Percentiles rank a stretch among this genome's conserved stretches.
Conservation (phyloP, 495 filamentous ascomycete genomes). For the Podospora australis region DNA sequence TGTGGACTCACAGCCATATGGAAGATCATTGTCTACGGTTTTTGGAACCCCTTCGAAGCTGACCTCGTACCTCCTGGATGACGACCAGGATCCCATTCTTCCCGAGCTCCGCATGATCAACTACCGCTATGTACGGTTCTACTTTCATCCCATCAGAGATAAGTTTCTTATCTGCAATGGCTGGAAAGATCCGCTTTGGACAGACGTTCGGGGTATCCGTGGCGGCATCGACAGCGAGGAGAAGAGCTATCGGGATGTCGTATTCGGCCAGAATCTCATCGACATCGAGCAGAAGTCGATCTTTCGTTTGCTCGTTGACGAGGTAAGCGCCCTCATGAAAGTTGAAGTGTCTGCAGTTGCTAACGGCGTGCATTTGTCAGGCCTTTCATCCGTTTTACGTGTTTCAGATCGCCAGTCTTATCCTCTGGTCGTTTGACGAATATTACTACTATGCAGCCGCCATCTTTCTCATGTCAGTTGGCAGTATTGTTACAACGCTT, state of each 20-base stretch:
- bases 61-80: slow-evolving; percentile 54
- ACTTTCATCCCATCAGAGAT: slow-evolving; percentile 79
- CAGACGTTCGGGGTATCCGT: slow-evolving; percentile 65
- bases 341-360: too few species aligned
- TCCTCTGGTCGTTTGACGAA: slow-evolving; percentile 90
- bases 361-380: slow-evolving; percentile 32
- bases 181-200: slow-evolving; percentile 94
- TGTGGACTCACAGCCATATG: slow-evolving; percentile 62
- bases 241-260: slow-evolving; percentile 69
- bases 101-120: slow-evolving; percentile 65
- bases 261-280: slow-evolving; percentile 86
- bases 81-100: slow-evolving; percentile 80
- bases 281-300: slow-evolving; percentile 85
- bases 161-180: slow-evolving; percentile 78
- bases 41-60: slow-evolving; percentile 63
- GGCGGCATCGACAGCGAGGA: slow-evolving; percentile 86
- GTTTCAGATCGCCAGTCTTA: slow-evolving; percentile 91
- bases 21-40: slow-evolving; percentile 75
- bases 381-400: slow-evolving; percentile 97
- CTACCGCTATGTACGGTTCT: slow-evolving; percentile 91
- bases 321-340: slow-evolving; percentile 44
- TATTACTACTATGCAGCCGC: slow-evolving; percentile 98
- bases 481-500: slow-evolving; percentile 84
- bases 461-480: slow-evolving; percentile 90
- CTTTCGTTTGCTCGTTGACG: slow-evolving; percentile 78